These are phyloP conservation scores for Tetrapisispora phaffii DNA, from an alignment of 805 yeast species.

Conservation along the genomic window DNA sequence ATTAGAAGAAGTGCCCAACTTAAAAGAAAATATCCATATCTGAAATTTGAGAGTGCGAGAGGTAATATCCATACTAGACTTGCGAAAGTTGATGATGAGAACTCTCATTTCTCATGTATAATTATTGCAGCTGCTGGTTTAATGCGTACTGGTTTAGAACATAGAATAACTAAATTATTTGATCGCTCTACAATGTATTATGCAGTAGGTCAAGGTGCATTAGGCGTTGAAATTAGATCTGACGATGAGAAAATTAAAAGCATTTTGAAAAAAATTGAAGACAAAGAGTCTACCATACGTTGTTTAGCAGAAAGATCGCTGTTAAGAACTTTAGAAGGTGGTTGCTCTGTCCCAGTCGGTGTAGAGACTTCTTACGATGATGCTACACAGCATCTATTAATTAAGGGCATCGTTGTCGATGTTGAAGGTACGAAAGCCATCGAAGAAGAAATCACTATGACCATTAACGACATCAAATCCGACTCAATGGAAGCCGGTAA, in stretches of 20 bases:
- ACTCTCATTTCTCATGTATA: constrained; percentile 57
- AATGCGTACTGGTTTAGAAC: constrained; percentile 57
- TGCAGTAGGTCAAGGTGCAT: constrained; percentile 98
- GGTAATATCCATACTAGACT: constrained; percentile 80
- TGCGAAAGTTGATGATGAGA: constrained; percentile 64
- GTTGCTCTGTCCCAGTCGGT: constrained; percentile 96
- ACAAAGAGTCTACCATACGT: constrained; percentile 55
- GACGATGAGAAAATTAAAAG: constrained; percentile 50
- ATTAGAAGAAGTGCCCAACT: constrained; percentile 90
- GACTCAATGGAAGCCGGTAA: constrained; percentile 69
- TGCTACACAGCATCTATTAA: constrained; percentile 36
- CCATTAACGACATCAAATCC: constrained; percentile 32
- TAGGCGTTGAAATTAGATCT: constrained; percentile 81
- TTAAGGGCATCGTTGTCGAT: constrained; percentile 69
- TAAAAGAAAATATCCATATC: constrained; percentile 63
- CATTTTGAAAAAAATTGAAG: constrained; percentile 56
- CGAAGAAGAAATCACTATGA: constrained; percentile 36
- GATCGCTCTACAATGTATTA: constrained; percentile 76
- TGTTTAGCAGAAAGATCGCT: constrained; percentile 84
- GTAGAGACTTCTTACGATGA: constrained; percentile 53
- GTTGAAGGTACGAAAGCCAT: constrained; percentile 73
- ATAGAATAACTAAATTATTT: constrained; percentile 64
- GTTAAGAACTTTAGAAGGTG: constrained; percentile 87
- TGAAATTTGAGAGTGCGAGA: constrained; percentile 73
- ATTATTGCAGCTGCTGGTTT: constrained; percentile 91